Evolutionary conservation across 1,139 yeast species (phyloP), one percentile per base, ranked within the genome.

Genomic region (Candida labiduridarum): DNA sequence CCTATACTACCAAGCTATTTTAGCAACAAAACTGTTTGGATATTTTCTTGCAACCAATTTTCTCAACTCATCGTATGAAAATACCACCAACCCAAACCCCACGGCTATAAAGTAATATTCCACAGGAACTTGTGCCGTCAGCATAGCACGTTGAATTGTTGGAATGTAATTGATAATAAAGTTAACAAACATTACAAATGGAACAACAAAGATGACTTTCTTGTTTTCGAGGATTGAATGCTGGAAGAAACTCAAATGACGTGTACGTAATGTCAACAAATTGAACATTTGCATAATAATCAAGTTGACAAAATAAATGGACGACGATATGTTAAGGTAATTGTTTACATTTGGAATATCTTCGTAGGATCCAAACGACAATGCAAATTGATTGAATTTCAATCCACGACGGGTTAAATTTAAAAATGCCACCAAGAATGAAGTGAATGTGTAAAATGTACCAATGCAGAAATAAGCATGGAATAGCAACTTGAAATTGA

Each of bases 211-310:
- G 45, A 76, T 67, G 30, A 78, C 53, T 34, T 59, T 61, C 60
- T 65, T 60, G 51, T 59, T 57, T 34, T 48, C 40, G 38, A 46
- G 40, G 47, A 69, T 57, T 29, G 65, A 64, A 54, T 65, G 77
- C 58, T 74, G 79, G 61, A 79, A 71, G 15, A 78, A 59, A 55
- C 79, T 71, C 54, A 75, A 64, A 49, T 68, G 64, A 52, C 83
- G 67, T 1, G 80, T 76, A 60, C 84, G 67, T 43, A 76, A 71
- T 0, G 80, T 69, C 59, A 79, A 56, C 55, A 79, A 62, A 56
- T 79, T 79, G 65, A 78, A 78, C 54, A 73, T 67, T 60, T 80
- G 84, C 71, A 79, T 64, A 41, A 79, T 70, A 5, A 80, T 82
- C 67, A 80, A 65, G 50, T 76, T 78, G 48, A 73, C 68, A 57